Base-by-base conservation (phyloP, 805 yeast species). In the Maudiozyma barnettii region DNA sequence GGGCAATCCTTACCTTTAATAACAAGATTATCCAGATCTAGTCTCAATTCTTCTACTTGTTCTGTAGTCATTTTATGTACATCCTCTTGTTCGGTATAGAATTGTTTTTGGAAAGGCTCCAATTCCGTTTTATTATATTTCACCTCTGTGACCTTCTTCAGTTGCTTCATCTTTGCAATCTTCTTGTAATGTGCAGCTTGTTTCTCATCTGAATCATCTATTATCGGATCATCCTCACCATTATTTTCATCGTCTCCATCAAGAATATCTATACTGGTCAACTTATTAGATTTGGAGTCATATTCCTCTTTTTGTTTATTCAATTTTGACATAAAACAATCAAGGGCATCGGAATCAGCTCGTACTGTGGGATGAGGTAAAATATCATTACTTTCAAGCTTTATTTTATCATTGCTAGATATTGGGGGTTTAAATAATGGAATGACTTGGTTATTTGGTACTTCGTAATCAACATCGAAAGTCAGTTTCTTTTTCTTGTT, bases 41-140 rank as follows among this genome's bases (percentile, higher is more conserved):
- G 54, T 42, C 93, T 63, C 6, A 82, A 57, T 6, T 70, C 72
- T 1, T 72, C 72, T 1, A 82, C 79, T 44, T 85, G 89, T 36
- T 74, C 78, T 0, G 66, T 68, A 0, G 79, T 65, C 46, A 84
- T 60, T 0, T 61, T 53, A 8, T 65, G 62, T 4, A 82, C 54
- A 37, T 81, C 82, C 3, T 68, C 72, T 1, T 84, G 77, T 52
- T 81, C 87, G 1, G 65, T 63, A 58, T 84, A 87, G 55, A 89
- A 83, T 9, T 65, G 53, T 59, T 80, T 85, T 16, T 75, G 60
- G 54, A 88, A 80, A 0, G 79, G 75, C 29, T 68, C 74, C 51
- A 82, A 73, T 2, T 67, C 64, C 12, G 58, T 60, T 5, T 61
- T 47, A 23, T 55, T 42, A 22, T 63, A 65, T 22, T 65, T 48